Base-by-base conservation (phyloP, 495 filamentous ascomycete species). In the Aspergillus nanangensis region DNA sequence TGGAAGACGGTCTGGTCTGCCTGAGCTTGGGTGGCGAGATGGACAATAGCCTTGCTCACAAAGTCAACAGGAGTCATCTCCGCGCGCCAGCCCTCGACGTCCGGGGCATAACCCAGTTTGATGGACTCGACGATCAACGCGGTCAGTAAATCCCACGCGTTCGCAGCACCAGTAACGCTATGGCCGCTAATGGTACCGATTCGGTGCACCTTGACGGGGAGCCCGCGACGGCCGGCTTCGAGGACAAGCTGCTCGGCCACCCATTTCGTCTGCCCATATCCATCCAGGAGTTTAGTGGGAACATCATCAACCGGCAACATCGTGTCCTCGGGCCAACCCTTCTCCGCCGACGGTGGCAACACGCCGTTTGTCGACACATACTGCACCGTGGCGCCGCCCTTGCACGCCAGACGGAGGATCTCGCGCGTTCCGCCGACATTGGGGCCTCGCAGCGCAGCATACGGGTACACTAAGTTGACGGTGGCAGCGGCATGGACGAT, bases 51-150 rank as follows among this genome's bases (percentile, higher is more conserved):
- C 49, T 78, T 77, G 60, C 77, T 82, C 43, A 86, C 78, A 43
- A 84, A 84, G 60, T 87, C 82, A 2, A 83, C 83, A 0, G 83
- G 83, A 2, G 83, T 85, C 81, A 85, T 85, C 62, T 87, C 83
- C 0, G 80, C 80, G 21, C 78, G 75, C 82, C 83, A 86, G 41
- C 79, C 81, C 27, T 79, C 69, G 18, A 85, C 77, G 42, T 83
- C 75, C 0, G 82, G 82, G 4, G 73, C 74, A 42, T 75, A 76
- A 17, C 82, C 81, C 0, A 87, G 53, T 22, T 77, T 74, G 25
- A 85, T 73, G 7, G 82, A 85, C 52, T 87, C 83, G 2, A 87
- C 80, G 18, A 86, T 67, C 41, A 87, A 48, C 0, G 83, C 83
- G 48, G 76, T 79, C 10, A 87, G 63, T 5, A 87, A 67, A 72